Evolutionary conservation across 139 green algal genomes (phyloP).

Genomic region (Chlorella sorokiniana): DNA sequence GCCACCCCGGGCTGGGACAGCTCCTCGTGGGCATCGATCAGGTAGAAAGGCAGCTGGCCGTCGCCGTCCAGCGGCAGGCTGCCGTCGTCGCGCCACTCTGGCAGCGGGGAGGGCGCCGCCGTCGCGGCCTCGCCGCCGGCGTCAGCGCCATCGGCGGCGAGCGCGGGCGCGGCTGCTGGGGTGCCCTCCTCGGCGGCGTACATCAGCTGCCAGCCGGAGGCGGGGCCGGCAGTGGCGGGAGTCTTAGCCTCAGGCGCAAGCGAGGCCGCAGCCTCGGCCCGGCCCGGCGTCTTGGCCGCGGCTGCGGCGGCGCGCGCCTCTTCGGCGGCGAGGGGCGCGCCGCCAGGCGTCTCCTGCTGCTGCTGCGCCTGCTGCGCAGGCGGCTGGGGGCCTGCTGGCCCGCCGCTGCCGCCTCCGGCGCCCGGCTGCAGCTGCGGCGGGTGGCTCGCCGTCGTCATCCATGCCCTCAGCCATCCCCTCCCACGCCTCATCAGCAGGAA

Average conservation of each 20-base stretch:
- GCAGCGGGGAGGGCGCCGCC: not conserved
- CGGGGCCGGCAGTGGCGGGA: slow-evolving; percentile 33
- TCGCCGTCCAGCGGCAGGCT: slow-evolving; percentile 68
- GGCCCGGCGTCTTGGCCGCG: not conserved
- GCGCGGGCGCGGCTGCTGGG: not conserved
- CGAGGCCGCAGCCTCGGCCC: slow-evolving; percentile 32
- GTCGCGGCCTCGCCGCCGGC: not conserved
- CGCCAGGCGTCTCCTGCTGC: slow-evolving; percentile 7
- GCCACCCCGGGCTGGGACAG: slow-evolving; percentile 68
- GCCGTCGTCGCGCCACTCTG: slow-evolving; percentile 31
- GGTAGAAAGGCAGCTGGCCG: slow-evolving; percentile 82
- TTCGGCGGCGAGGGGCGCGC: slow-evolving; percentile 39
- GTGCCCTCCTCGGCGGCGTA: slow-evolving; percentile 34
- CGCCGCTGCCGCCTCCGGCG: too few species aligned
- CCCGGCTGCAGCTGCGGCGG: not conserved
- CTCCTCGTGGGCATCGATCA: slow-evolving; percentile 93
- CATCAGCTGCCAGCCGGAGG: slow-evolving; percentile 65
- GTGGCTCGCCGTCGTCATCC: not conserved
- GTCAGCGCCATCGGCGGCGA: too few species aligned
- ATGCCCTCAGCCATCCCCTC: not conserved
- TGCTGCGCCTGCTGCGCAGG: slow-evolving; percentile 4
- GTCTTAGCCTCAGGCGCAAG: slow-evolving; percentile 39
- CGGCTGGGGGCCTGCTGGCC: slow-evolving; percentile 1
- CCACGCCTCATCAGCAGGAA: not conserved
- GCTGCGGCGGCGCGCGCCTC: too few species aligned